Evolutionary conservation across 345 rosid genomes (phyloP).

Genomic region (Rhodomyrtus tomentosa): DNA sequence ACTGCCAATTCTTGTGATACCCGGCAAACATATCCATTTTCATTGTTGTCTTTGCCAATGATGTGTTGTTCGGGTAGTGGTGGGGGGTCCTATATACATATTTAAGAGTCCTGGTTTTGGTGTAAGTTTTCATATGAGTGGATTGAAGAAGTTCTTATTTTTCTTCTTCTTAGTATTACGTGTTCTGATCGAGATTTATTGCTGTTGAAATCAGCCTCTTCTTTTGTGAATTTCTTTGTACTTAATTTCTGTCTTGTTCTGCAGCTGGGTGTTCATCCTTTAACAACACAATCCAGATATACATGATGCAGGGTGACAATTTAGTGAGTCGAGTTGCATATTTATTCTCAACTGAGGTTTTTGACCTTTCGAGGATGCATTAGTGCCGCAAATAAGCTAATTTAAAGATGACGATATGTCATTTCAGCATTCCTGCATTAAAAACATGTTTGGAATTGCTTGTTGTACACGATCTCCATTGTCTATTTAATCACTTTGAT

Average conservation of each 20-base stretch:
- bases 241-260: constrained; percentile 4
- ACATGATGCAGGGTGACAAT: constrained; percentile 52
- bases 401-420: too few species aligned
- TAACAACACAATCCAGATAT: constrained; percentile 30
- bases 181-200: neutral
- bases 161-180: neutral
- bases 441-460: too few species aligned
- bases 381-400: too few species aligned
- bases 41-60: neutral
- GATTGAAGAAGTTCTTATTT: neutral
- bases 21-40: neutral
- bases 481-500: too few species aligned
- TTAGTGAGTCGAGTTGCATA: constrained; percentile 36
- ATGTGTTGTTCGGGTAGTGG: neutral
- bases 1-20: neutral
- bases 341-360: constrained; percentile 69
- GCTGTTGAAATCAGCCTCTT: neutral
- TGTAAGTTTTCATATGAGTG: neutral
- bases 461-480: too few species aligned
- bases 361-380: constrained; percentile 2
- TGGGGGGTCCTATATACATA: neutral
- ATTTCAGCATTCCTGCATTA: too few species aligned
- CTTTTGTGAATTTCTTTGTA: neutral
- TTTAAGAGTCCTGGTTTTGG: neutral
- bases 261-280: constrained; percentile 62